Conservation (phyloP, 129 eudicot species). For the Flaveria trinervia region DNA sequence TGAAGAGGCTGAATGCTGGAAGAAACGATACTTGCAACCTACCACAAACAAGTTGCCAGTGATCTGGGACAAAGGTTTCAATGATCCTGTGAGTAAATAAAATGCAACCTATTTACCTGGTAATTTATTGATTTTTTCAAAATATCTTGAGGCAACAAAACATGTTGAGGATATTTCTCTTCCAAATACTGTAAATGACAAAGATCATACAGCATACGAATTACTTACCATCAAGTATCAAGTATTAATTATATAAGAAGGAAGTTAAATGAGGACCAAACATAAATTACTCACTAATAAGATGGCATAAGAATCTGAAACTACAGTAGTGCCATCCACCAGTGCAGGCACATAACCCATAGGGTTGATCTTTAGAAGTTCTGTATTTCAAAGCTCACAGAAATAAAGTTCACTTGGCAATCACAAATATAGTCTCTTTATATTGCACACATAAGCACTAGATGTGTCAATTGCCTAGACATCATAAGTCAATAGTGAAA, state of each 20-base stretch:
- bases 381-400: slow-evolving; percentile 37
- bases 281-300: slow-evolving; percentile 53
- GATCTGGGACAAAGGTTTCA: background rate
- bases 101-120: slow-evolving; percentile 52
- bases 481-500: background rate
- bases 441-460: background rate
- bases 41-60: slow-evolving; percentile 17
- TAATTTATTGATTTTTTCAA: slow-evolving; percentile 62
- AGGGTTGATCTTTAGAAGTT: slow-evolving; percentile 79
- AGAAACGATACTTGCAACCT: slow-evolving; percentile 84
- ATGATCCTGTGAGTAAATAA: slow-evolving; percentile 7
- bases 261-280: background rate
- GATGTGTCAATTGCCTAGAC: slow-evolving; percentile 1
- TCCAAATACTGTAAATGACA: slow-evolving; percentile 68
- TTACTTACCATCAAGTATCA: background rate
- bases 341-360: slow-evolving; percentile 79
- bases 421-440: background rate
- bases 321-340: slow-evolving; percentile 62
- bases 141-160: slow-evolving; percentile 76
- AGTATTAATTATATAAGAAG: slow-evolving; percentile 20
- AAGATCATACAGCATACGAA: background rate
- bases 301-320: slow-evolving; percentile 85
- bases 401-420: background rate
- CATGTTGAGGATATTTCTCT: slow-evolving; percentile 77
- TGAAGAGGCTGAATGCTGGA: slow-evolving; percentile 86